phyloP scores from a whole-genome alignment of 2,329 filamentous ascomycete genomes.

The Trichoderma cornu-damae region DNA sequence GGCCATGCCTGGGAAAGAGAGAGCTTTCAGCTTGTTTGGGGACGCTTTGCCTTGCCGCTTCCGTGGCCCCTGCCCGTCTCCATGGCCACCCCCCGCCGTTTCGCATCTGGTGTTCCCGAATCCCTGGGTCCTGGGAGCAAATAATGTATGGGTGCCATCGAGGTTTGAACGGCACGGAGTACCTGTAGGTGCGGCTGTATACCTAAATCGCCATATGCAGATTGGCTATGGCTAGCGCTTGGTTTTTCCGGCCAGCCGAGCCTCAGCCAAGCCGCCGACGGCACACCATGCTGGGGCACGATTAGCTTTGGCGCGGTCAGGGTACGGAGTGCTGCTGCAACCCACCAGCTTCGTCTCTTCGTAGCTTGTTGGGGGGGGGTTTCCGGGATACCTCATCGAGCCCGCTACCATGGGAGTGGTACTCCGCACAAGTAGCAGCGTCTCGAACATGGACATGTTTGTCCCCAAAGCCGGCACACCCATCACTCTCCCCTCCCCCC shows the following conservation, averaged over 20 bases:
- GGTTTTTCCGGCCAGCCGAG: slow-evolving; percentile 9
- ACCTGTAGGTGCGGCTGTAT: slow-evolving; percentile 1
- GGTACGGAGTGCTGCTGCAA: not conserved
- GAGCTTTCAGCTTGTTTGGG: not conserved
- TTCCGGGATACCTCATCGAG: too few species aligned
- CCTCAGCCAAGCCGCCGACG: slow-evolving; percentile 13
- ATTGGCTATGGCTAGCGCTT: slow-evolving; percentile 12
- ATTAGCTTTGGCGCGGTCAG: slow-evolving; percentile 2
- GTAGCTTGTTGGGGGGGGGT: too few species aligned
- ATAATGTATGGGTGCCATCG: not conserved
- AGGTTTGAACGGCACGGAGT: not conserved
- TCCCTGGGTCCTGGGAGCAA: slow-evolving; percentile 3
- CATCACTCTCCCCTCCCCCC: not conserved
- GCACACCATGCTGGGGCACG: not conserved
- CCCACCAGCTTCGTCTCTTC: not conserved
- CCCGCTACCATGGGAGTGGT: not conserved
- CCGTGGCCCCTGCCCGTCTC: not conserved
- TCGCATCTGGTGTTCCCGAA: slow-evolving; percentile 4
- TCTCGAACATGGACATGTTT: not conserved
- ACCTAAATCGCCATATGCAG: slow-evolving; percentile 13
- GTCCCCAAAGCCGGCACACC: not conserved
- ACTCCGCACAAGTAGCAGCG: not conserved
- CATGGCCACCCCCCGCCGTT: not conserved
- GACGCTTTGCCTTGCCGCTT: slow-evolving; percentile 2
- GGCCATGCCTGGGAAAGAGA: not conserved